These are phyloP conservation scores for Zygoascus hellenicus DNA, from an alignment of 1,139 yeast genomes.

Conservation along the genomic window DNA sequence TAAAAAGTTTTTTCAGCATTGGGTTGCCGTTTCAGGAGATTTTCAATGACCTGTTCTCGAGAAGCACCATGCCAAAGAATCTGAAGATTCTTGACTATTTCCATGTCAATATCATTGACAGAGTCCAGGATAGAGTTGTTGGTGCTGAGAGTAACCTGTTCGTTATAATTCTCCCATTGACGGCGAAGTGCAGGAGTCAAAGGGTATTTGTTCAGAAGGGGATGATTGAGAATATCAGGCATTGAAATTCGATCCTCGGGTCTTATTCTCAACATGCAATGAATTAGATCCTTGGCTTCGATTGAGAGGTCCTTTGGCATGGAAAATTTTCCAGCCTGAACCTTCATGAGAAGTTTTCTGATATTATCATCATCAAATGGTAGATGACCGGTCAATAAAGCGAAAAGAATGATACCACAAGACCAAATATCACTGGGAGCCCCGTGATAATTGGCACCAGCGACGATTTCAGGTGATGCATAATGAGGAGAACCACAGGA, in stretches of 20 bases:
- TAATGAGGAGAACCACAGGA: slow-evolving; percentile 98
- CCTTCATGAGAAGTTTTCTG: slow-evolving; percentile 76
- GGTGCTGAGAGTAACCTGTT: slow-evolving; percentile 19
- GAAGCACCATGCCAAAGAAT: slow-evolving; percentile 89
- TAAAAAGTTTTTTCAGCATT: slow-evolving; percentile 90
- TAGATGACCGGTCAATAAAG: slow-evolving; percentile 85
- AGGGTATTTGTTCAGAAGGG: slow-evolving; percentile 72
- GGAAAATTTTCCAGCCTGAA: slow-evolving; percentile 78
- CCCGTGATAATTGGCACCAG: slow-evolving; percentile 92
- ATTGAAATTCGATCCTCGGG: slow-evolving; percentile 77
- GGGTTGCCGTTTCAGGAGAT: slow-evolving; percentile 52
- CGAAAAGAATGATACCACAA: slow-evolving; percentile 92
- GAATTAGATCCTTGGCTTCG: slow-evolving; percentile 83
- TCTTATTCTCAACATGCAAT: slow-evolving; percentile 72
- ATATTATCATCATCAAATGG: slow-evolving; percentile 98
- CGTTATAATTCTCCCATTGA: slow-evolving; percentile 30
- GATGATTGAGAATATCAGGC: slow-evolving; percentile 67
- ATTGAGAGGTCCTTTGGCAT: slow-evolving; percentile 75
- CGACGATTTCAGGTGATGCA: slow-evolving; percentile 96
- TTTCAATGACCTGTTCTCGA: slow-evolving; percentile 51
- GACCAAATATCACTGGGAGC: slow-evolving; percentile 99
- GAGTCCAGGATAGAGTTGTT: slow-evolving; percentile 25
- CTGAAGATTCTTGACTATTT: slow-evolving; percentile 77
- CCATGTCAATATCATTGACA: slow-evolving; percentile 62
- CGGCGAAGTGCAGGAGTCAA: slow-evolving; percentile 16